Percentiles rank a stretch among this genome's conserved stretches.
Conservation (phyloP, 176 grass and related monocot species). For the Carex cristatella region DNA sequence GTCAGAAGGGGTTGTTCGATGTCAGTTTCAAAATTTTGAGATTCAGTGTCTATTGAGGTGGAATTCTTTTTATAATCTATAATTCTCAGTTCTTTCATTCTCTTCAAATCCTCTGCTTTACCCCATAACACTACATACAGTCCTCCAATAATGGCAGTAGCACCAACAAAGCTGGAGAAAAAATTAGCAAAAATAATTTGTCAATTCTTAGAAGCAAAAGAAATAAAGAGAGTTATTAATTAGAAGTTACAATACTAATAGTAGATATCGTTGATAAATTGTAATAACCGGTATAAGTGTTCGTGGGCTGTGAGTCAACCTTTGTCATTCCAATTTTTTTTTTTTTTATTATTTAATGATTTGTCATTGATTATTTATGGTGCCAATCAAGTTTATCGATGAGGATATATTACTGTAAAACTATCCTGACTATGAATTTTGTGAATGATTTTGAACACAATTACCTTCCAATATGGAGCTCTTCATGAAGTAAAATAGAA, state of each 20-base stretch:
- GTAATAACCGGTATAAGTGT: not conserved
- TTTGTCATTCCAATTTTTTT: too few relatives aligned
- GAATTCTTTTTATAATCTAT: not conserved
- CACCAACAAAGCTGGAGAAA: slow-evolving; percentile 27
- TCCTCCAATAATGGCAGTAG: slow-evolving; percentile 24
- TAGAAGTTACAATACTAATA: not conserved
- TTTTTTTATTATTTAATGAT: too few relatives aligned
- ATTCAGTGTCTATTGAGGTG: not conserved
- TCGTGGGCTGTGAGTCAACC: too few relatives aligned
- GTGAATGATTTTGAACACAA: not conserved
- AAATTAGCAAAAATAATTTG: not conserved
- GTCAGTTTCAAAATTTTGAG: not conserved
- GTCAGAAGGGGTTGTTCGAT: slow-evolving; percentile 27
- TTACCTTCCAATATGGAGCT: slow-evolving; percentile 60
- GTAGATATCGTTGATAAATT: not conserved
- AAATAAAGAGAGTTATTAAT: not conserved
- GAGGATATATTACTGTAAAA: not conserved
- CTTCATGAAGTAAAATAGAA: slow-evolving; percentile 35
- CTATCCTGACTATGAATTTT: not conserved
- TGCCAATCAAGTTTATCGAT: not conserved
- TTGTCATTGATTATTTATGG: not conserved
- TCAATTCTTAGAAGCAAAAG: not conserved
- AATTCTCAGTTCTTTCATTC: not conserved
- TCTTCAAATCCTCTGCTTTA: slow-evolving; percentile 25
- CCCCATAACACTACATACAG: slow-evolving; percentile 39